phyloP scores from a whole-genome alignment of 2,329 filamentous ascomycete species.

The Pseudocercospora musae region DNA sequence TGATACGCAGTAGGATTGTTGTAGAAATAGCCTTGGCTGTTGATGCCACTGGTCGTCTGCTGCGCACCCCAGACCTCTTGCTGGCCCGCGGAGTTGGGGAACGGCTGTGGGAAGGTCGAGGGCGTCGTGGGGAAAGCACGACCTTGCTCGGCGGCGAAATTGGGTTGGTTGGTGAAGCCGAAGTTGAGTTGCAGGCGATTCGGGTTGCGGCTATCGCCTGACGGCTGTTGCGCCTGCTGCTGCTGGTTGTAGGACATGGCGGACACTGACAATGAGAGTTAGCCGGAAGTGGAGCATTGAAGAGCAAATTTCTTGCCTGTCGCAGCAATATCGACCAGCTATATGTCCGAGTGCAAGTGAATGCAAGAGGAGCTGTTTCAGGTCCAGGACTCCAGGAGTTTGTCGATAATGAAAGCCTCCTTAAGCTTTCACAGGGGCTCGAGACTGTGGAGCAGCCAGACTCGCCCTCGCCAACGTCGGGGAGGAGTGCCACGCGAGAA shows the following conservation, averaged over 20 bases:
- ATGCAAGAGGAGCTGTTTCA: background rate
- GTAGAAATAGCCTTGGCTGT: conserved; percentile 50
- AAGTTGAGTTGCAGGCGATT: conserved; percentile 54
- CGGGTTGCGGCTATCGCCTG: conserved; percentile 32
- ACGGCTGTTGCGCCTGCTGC: conserved; percentile 26
- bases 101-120: conserved; percentile 92
- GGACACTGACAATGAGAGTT: conserved; percentile 1
- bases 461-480: background rate
- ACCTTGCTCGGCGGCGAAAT: conserved; percentile 44
- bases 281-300: background rate
- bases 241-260: conserved; percentile 22
- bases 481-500: background rate
- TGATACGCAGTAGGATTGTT: conserved; percentile 45
- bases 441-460: background rate
- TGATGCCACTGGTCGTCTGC: conserved; percentile 41
- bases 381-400: background rate
- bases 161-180: conserved; percentile 45
- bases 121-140: conserved; percentile 66
- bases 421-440: background rate
- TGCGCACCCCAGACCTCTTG: conserved; percentile 59
- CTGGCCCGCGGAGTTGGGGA: conserved; percentile 57
- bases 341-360: background rate
- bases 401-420: background rate
- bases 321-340: background rate
- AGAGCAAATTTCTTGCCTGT: background rate